Percentiles rank a stretch among this genome's conserved stretches.
Evolutionary conservation across 768 basidiomycete genomes (phyloP).

Genomic region (Boletus vermiculosoides): DNA sequence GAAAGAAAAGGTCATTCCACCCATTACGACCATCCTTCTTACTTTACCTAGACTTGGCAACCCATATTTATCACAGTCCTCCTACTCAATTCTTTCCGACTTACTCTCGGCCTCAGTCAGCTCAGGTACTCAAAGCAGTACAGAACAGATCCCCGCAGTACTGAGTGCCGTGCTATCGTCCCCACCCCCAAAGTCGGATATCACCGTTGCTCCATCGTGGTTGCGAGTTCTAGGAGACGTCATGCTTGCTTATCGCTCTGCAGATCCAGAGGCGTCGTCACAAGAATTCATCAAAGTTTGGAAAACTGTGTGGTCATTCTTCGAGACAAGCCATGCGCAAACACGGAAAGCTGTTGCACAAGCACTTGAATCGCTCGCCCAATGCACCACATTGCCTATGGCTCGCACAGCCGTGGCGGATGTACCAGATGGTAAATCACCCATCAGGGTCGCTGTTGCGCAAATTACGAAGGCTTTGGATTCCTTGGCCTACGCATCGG

Average conservation of each 20-base stretch:
- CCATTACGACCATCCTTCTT: conserved; percentile 70
- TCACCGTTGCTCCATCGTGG: conserved; percentile 73
- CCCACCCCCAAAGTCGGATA: conserved; percentile 68
- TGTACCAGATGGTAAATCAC: conserved; percentile 44
- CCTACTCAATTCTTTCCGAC: conserved; percentile 83
- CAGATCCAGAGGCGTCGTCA: conserved; percentile 50
- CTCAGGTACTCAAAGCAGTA: conserved; percentile 48
- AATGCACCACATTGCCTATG: conserved; percentile 68
- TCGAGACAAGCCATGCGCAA: conserved; percentile 64
- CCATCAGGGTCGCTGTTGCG: conserved; percentile 60
- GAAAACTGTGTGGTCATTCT: conserved; percentile 73
- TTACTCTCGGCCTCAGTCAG: conserved; percentile 59
- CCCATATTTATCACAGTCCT: conserved; percentile 83
- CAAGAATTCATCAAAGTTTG: conserved; percentile 62
- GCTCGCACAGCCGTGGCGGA: conserved; percentile 54
- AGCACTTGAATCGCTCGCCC: conserved; percentile 60
- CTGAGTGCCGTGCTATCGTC: conserved; percentile 68
- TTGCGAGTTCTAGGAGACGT: conserved; percentile 70
- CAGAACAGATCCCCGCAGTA: conserved; percentile 57
- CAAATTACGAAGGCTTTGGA: conserved; percentile 69
- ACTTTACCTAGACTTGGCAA: conserved; percentile 84
- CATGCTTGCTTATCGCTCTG: conserved; percentile 60
- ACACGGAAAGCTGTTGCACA: conserved; percentile 64
- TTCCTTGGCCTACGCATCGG: conserved; percentile 66
- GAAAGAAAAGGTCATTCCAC: conserved; percentile 60